Evolutionary conservation across 139 green algal genomes (phyloP).

Genomic region (Mesotaenium endlicherianum): DNA sequence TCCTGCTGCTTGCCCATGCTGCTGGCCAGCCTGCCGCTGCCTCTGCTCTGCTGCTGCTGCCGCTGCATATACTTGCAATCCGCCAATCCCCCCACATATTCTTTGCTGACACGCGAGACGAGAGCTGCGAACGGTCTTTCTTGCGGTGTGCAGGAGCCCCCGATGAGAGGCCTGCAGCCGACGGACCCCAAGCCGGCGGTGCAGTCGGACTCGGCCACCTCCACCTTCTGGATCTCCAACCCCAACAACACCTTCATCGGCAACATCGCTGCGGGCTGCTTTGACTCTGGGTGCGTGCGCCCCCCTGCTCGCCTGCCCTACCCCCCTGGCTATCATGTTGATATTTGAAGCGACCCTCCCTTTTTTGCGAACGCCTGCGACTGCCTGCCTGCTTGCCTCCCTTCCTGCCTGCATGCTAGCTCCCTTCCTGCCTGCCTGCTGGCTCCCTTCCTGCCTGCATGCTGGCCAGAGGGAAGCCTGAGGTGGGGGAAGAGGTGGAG

Average conservation of each 20-base stretch:
- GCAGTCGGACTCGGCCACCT: constrained; percentile 67
- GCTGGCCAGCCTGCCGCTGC: no score
- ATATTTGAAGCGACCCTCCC: no score
- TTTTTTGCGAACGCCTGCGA: neutral
- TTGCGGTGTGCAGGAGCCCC: neutral
- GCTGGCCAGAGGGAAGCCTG: no score
- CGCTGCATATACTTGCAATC: no score
- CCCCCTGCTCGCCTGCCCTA: neutral
- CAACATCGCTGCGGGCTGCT: constrained; percentile 58
- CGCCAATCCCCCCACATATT: no score
- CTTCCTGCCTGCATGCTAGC: neutral
- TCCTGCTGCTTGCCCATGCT: no score
- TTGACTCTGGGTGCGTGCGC: constrained; percentile 33
- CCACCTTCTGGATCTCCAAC: constrained; percentile 79
- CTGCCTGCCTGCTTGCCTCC: neutral
- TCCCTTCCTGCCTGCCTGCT: neutral
- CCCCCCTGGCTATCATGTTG: constrained; percentile 6
- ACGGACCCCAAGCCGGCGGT: constrained; percentile 8
- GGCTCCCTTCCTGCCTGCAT: no score
- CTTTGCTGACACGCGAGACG: no score
- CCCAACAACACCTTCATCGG: constrained; percentile 65
- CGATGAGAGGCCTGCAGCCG: neutral
- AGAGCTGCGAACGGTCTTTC: no score
- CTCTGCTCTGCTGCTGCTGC: no score
- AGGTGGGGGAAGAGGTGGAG: no score